phyloP scores from a whole-genome alignment of 257 asterid species.

The Prunella vulgaris region DNA sequence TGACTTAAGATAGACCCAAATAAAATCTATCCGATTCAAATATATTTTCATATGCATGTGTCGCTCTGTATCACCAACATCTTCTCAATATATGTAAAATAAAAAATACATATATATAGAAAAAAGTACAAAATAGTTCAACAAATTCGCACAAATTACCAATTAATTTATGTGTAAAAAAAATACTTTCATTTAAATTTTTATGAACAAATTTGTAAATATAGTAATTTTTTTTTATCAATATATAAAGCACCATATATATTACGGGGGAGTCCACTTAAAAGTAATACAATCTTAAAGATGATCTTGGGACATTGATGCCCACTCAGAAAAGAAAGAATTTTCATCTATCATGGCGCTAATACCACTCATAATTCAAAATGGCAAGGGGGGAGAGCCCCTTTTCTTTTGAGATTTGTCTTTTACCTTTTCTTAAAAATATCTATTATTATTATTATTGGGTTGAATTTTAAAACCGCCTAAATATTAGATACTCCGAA shows the following conservation, averaged over 20 bases:
- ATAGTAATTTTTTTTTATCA: too few relatives aligned
- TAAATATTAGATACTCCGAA: neutral
- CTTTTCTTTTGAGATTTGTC: neutral
- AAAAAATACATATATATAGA: too few relatives aligned
- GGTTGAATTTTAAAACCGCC: neutral
- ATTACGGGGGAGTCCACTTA: neutral
- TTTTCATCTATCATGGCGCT: slow-evolving; percentile 13
- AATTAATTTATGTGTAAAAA: too few relatives aligned
- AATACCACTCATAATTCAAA: slow-evolving; percentile 18
- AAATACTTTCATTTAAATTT: too few relatives aligned
- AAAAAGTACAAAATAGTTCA: too few relatives aligned
- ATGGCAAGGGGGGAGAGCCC: neutral
- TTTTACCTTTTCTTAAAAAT: too few relatives aligned
- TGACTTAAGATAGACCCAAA: too few relatives aligned
- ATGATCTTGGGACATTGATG: neutral
- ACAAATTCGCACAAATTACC: too few relatives aligned
- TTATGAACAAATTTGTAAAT: too few relatives aligned
- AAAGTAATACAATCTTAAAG: neutral
- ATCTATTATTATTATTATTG: too few relatives aligned
- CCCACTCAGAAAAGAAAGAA: neutral
- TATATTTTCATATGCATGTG: neutral
- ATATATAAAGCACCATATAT: too few relatives aligned
- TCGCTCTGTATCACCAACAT: neutral
- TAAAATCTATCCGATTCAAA: too few relatives aligned
- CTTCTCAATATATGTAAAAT: neutral